These are phyloP conservation scores for Skeletonema tropicum DNA, from an alignment of 108 stramenopile species.

Conservation along the genomic window DNA sequence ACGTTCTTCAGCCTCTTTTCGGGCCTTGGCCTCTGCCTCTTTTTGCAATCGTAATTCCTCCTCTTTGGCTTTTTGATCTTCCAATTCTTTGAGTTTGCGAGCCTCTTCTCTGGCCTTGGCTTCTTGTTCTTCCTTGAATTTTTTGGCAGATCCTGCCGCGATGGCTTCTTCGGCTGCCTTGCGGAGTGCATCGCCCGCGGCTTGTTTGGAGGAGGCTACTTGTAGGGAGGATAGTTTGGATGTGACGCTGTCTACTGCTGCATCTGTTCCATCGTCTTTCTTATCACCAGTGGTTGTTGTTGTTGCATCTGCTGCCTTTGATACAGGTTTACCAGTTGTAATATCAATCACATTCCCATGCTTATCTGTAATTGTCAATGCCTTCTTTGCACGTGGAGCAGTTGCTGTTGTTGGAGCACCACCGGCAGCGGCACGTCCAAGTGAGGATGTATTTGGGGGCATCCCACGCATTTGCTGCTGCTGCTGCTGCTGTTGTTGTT, in stretches of 20 bases:
- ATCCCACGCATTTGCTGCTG: neutral
- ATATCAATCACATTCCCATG: slow-evolving; percentile 71
- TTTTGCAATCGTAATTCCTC: slow-evolving; percentile 12
- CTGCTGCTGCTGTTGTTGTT: neutral
- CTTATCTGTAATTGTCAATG: slow-evolving; percentile 55
- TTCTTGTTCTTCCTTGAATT: slow-evolving; percentile 42
- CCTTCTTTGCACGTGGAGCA: slow-evolving; percentile 11
- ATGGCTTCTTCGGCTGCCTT: slow-evolving; percentile 68
- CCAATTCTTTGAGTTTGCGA: slow-evolving; percentile 13
- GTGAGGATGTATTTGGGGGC: neutral
- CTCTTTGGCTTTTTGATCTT: slow-evolving; percentile 22
- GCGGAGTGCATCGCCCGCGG: slow-evolving; percentile 72
- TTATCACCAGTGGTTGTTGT: neutral
- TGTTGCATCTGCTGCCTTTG: neutral
- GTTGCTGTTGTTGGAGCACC: neutral
- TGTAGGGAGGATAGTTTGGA: slow-evolving; percentile 33
- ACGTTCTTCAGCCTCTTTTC: slow-evolving; percentile 22
- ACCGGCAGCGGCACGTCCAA: neutral
- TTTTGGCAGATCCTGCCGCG: slow-evolving; percentile 50
- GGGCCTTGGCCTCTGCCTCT: slow-evolving; percentile 25
- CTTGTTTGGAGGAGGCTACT: slow-evolving; percentile 13
- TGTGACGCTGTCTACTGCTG: slow-evolving; percentile 17
- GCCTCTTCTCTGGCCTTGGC: slow-evolving; percentile 8
- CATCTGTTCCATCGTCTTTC: neutral
- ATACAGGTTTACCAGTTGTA: slow-evolving; percentile 4